These are phyloP conservation scores for Diaporthe sp. DNA, from an alignment of 2,329 filamentous ascomycete genomes.

Conservation along the genomic window DNA sequence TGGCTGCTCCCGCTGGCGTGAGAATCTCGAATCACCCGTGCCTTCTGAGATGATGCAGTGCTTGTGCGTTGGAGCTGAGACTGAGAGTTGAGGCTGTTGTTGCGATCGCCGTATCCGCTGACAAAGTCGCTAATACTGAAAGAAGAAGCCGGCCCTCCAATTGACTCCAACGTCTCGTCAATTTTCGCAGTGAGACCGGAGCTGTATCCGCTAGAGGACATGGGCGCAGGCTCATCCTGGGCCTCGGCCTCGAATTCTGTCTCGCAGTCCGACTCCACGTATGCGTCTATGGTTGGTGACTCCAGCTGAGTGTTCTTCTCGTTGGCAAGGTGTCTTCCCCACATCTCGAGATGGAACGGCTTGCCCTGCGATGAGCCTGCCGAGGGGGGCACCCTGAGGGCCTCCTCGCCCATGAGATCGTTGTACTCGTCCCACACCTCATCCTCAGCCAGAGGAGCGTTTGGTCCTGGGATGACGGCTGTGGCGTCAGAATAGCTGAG, in stretches of 20 bases:
- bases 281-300: slow-evolving; percentile 61
- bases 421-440: slow-evolving; percentile 97
- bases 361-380: slow-evolving; percentile 68
- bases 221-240: slow-evolving; percentile 44
- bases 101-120: slow-evolving; percentile 55
- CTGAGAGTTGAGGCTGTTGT: slow-evolving; percentile 45
- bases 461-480: slow-evolving; percentile 73
- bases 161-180: slow-evolving; percentile 60
- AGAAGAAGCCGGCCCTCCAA: slow-evolving; percentile 57
- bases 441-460: slow-evolving; percentile 79
- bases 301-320: slow-evolving; percentile 56
- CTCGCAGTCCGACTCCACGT: slow-evolving; percentile 45
- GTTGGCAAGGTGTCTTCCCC: slow-evolving; percentile 55
- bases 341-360: slow-evolving; percentile 69
- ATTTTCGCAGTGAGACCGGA: slow-evolving; percentile 68
- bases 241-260: slow-evolving; percentile 50
- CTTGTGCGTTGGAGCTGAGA: slow-evolving; percentile 37
- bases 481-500: slow-evolving; percentile 73
- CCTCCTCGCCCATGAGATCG: slow-evolving; percentile 81
- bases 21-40: slow-evolving; percentile 54
- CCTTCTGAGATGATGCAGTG: slow-evolving; percentile 47
- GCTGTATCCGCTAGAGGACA: slow-evolving; percentile 66
- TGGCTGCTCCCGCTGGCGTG: slow-evolving; percentile 61
- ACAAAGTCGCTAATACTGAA: slow-evolving; percentile 60
- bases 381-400: slow-evolving; percentile 60